Evolutionary conservation across 805 yeast species (phyloP).

Genomic region (Saccharomycopsis sp.): DNA sequence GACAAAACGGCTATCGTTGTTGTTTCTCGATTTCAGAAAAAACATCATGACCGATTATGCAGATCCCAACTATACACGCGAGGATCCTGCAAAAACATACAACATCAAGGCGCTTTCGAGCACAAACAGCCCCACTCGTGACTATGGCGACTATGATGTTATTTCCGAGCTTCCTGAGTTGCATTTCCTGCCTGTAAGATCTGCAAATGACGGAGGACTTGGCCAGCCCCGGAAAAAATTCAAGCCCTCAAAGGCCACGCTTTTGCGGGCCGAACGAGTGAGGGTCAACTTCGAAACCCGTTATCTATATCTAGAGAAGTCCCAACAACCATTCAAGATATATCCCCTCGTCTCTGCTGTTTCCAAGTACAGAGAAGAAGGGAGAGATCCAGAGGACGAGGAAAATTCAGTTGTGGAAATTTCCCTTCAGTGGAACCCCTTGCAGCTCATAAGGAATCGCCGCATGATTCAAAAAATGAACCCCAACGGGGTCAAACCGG

Average conservation of each 20-base stretch:
- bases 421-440: constrained; percentile 16
- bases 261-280: constrained; percentile 14
- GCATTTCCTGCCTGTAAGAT: too few species aligned
- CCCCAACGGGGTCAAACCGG: background rate
- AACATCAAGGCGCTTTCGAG: constrained; percentile 10
- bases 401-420: constrained; percentile 3
- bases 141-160: background rate
- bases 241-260: constrained; percentile 13
- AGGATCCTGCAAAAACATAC: constrained; percentile 17
- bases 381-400: background rate
- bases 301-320: constrained; percentile 13
- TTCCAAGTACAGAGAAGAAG: background rate
- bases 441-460: constrained; percentile 17
- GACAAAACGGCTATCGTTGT: constrained; percentile 10
- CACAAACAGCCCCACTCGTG: background rate
- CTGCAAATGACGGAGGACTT: background rate
- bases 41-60: constrained; percentile 18
- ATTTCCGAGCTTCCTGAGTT: background rate
- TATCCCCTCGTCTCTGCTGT: background rate
- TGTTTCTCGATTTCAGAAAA: constrained; percentile 10
- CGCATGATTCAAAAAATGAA: background rate
- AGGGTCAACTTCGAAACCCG: constrained; percentile 11
- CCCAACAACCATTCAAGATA: constrained; percentile 7
- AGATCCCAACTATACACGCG: constrained; percentile 14
- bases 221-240: background rate